Percentiles rank a stretch among this genome's conserved stretches.
phyloP scores from a whole-genome alignment of 306 rosid genomes.

The Hippophae rhamnoides region DNA sequence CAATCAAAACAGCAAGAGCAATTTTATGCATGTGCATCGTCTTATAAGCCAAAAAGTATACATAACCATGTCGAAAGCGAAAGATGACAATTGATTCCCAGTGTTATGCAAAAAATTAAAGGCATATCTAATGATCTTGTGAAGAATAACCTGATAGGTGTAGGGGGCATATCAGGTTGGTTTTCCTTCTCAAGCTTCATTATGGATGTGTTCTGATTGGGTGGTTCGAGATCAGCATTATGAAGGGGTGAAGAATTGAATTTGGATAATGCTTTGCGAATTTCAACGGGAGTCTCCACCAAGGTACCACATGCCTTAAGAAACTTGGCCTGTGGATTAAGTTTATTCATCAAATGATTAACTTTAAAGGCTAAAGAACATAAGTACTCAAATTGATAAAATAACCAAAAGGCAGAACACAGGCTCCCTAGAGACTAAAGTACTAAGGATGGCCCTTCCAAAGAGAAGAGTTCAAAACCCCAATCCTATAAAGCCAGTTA shows the following conservation, averaged over 20 bases:
- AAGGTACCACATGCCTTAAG: slow-evolving; percentile 85
- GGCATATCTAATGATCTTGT: too few relatives aligned
- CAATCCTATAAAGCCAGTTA: too few relatives aligned
- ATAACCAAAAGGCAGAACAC: not conserved
- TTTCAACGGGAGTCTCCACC: slow-evolving; percentile 68
- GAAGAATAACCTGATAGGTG: slow-evolving; percentile 1
- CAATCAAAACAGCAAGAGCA: too few relatives aligned
- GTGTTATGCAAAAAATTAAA: too few relatives aligned
- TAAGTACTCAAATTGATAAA: not conserved
- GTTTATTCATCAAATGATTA: slow-evolving; percentile 10
- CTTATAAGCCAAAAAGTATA: too few relatives aligned
- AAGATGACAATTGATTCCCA: too few relatives aligned
- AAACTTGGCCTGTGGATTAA: slow-evolving; percentile 68
- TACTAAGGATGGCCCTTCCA: too few relatives aligned
- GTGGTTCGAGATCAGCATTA: slow-evolving; percentile 25
- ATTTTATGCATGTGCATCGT: too few relatives aligned
- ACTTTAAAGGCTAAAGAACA: not conserved
- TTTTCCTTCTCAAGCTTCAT: slow-evolving; percentile 38
- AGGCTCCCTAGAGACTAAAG: not conserved
- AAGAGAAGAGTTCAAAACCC: too few relatives aligned
- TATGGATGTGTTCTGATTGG: slow-evolving; percentile 35
- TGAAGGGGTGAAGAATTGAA: slow-evolving; percentile 37
- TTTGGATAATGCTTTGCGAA: slow-evolving; percentile 50
- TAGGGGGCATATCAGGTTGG: slow-evolving; percentile 34
- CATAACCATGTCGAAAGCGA: too few relatives aligned